Evolutionary conservation across 2,329 filamentous ascomycete genomes (phyloP).

Genomic region (Aspergillus ochraceus): DNA sequence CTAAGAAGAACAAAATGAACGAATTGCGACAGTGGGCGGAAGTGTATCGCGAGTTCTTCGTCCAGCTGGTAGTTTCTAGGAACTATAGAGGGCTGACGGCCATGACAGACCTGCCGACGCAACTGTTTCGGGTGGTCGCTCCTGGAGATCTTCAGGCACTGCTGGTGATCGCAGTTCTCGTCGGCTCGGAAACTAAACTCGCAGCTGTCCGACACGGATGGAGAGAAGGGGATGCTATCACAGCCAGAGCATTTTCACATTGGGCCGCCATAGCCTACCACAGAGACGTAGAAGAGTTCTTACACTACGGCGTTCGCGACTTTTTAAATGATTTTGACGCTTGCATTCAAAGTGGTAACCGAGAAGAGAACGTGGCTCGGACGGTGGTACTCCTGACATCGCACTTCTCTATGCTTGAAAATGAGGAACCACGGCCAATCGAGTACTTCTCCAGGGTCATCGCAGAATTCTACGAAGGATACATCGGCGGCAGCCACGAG

Average conservation of each 20-base stretch:
- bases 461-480: conserved; percentile 25
- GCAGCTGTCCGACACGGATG: conserved; percentile 18
- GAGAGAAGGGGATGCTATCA: conserved; percentile 21
- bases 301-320: conserved; percentile 20
- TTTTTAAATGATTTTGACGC: conserved; percentile 22
- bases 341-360: conserved; percentile 16
- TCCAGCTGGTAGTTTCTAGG: conserved; percentile 16
- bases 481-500: conserved; percentile 23
- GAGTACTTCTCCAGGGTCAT: conserved; percentile 17
- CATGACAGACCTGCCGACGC: neutral
- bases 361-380: conserved; percentile 20
- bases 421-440: conserved; percentile 19
- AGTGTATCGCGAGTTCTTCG: conserved; percentile 10
- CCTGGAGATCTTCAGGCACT: conserved; percentile 16
- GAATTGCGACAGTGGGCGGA: conserved; percentile 23
- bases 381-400: conserved; percentile 12
- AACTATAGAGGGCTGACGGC: conserved; percentile 15
- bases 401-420: conserved; percentile 20
- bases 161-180: conserved; percentile 10
- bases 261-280: conserved; percentile 19
- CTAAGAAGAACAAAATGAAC: conserved; percentile 18
- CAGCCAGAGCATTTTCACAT: conserved; percentile 16
- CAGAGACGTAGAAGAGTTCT: conserved; percentile 18
- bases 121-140: neutral
- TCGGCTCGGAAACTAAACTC: conserved; percentile 15